These are phyloP conservation scores for Rhynchospora tenuis DNA, from an alignment of 176 grass and related monocot species.

Conservation along the genomic window DNA sequence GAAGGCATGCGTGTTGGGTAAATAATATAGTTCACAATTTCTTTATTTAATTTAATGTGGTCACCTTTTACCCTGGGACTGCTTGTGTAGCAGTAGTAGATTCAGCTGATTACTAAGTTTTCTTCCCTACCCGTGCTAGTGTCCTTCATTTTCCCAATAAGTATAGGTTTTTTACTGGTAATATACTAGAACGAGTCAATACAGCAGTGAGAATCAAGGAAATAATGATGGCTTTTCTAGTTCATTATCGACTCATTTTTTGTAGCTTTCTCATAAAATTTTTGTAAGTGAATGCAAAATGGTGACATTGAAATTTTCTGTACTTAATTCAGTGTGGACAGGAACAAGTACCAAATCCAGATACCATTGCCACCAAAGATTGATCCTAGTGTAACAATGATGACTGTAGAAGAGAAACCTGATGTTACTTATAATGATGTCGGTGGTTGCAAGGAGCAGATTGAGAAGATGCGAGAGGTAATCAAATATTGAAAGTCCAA, in stretches of 20 bases:
- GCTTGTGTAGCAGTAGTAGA: not conserved
- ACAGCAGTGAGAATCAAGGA: not conserved
- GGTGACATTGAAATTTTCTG: constrained; percentile 9
- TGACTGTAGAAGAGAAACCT: constrained; percentile 96
- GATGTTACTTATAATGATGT: constrained; percentile 97
- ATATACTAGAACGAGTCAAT: not conserved
- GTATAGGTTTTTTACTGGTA: not conserved
- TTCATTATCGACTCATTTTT: constrained; percentile 1
- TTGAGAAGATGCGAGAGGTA: constrained; percentile 96
- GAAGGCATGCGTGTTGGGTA: constrained; percentile 98
- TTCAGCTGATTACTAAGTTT: not conserved
- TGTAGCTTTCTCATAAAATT: not conserved
- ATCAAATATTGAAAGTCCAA: not conserved
- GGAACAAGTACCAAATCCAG: constrained; percentile 93
- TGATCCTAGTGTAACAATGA: constrained; percentile 96
- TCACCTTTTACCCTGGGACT: not conserved
- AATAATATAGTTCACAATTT: constrained; percentile 6
- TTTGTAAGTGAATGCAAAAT: not conserved
- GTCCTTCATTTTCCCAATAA: not conserved
- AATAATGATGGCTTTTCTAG: not conserved
- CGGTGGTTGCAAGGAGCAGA: constrained; percentile 91
- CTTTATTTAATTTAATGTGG: not conserved
- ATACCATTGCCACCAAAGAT: constrained; percentile 90
- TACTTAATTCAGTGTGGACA: constrained; percentile 60
- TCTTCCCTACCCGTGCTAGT: not conserved